Percentiles rank a stretch among this genome's conserved stretches.
Conservation (phyloP, 2,329 filamentous ascomycete species). For the Sporothrix phasma region DNA sequence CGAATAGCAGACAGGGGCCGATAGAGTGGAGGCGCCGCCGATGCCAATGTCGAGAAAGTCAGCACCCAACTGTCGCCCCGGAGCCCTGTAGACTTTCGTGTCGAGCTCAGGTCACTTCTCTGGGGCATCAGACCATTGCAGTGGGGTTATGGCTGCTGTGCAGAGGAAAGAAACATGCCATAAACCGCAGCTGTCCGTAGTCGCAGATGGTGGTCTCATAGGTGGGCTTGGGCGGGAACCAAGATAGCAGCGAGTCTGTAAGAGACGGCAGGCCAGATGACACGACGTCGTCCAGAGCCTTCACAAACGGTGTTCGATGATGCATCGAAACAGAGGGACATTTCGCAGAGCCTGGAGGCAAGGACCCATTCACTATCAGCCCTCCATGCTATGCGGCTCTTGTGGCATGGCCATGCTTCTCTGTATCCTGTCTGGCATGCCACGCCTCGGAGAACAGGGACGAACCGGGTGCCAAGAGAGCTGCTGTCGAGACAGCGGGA, state of each 20-base stretch:
- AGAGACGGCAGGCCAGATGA: background rate
- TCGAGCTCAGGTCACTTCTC: background rate
- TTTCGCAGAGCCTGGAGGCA: background rate
- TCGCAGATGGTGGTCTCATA: background rate
- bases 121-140: slow-evolving; percentile 7
- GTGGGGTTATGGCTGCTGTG: slow-evolving; percentile 5
- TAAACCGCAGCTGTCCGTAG: background rate
- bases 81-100: background rate
- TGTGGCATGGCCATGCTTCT: background rate
- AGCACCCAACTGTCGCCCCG: background rate
- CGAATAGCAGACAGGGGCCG: too few relatives aligned
- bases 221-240: background rate
- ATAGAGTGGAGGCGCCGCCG: too few relatives aligned
- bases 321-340: background rate
- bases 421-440: too few relatives aligned
- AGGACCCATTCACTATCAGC: background rate
- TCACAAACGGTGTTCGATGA: background rate
- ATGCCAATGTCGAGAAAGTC: background rate
- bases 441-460: background rate
- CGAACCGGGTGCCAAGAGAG: background rate
- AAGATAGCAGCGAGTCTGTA: background rate
- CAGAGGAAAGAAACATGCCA: background rate
- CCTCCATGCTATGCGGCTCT: background rate
- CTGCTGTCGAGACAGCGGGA: background rate
- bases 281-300: background rate